Conservation (phyloP, 164 flowering plant genomes). For the Paratinospora sagittata region DNA sequence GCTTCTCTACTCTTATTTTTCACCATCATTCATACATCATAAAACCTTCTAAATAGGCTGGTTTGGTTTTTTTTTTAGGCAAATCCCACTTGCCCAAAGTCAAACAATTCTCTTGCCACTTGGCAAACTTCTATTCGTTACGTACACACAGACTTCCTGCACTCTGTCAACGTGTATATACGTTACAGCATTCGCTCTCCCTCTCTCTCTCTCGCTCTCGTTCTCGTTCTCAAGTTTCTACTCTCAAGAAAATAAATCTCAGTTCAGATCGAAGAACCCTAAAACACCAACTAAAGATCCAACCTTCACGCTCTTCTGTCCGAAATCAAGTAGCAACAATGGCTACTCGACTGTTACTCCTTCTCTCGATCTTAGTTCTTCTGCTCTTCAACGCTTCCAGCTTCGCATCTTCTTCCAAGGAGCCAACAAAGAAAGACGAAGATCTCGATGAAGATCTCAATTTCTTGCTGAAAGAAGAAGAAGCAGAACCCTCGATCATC, state of each 20-base stretch:
- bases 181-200: neutral
- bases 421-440: conserved; percentile 24
- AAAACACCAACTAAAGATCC: neutral
- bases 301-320: conserved; percentile 7
- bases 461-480: conserved; percentile 53
- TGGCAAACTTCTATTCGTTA: neutral
- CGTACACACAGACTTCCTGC: neutral
- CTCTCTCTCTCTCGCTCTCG: neutral
- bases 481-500: neutral
- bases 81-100: neutral
- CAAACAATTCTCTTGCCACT: neutral
- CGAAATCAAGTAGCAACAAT: conserved; percentile 14
- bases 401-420: conserved; percentile 25
- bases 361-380: conserved; percentile 38
- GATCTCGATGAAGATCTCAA: conserved; percentile 68
- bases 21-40: too few species aligned
- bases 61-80: too few species aligned
- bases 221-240: neutral
- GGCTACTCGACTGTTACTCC: conserved; percentile 41
- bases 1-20: too few species aligned
- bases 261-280: conserved; percentile 5
- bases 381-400: conserved; percentile 34
- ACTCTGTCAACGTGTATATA: neutral
- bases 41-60: too few species aligned
- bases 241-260: too few species aligned